Percentiles rank a stretch among this genome's conserved stretches.
Conservation (phyloP, 148 eudicot species). For the Persicaria maculosa region DNA sequence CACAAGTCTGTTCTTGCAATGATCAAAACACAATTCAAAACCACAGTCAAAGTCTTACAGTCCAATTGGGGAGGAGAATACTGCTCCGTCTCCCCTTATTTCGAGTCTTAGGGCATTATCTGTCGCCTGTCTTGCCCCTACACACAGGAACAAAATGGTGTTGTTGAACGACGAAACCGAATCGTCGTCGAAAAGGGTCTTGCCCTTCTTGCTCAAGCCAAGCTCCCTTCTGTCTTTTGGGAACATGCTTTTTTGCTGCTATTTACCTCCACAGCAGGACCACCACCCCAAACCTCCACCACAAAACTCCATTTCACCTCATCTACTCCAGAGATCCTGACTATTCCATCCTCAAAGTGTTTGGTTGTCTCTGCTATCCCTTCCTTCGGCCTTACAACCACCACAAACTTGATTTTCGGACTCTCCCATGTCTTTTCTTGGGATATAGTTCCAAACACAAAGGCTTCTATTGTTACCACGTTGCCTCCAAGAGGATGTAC, state of each 20-base stretch:
- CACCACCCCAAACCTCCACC: neutral
- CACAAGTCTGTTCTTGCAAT: neutral
- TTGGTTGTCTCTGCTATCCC: neutral
- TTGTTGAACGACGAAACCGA: too few species aligned
- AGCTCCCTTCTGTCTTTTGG: too few species aligned
- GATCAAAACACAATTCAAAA: neutral
- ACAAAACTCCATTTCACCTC: neutral
- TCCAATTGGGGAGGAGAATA: neutral
- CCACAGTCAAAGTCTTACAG: neutral
- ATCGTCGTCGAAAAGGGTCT: too few species aligned
- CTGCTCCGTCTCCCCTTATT: neutral
- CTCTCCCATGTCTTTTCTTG: neutral
- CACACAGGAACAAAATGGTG: neutral
- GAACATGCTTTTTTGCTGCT: neutral
- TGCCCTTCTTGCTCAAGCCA: too few species aligned
- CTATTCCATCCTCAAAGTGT: neutral
- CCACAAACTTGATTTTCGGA: neutral
- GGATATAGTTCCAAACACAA: too few species aligned
- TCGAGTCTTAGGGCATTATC: neutral
- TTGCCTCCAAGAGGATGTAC: too few species aligned
- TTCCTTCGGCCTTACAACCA: neutral
- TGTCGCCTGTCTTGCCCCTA: neutral
- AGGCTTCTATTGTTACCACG: too few species aligned
- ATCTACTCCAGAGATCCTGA: neutral
- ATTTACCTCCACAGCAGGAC: neutral